These are phyloP conservation scores for Hanseniaspora mollemarum DNA, from an alignment of 805 yeast species.

Conservation along the genomic window DNA sequence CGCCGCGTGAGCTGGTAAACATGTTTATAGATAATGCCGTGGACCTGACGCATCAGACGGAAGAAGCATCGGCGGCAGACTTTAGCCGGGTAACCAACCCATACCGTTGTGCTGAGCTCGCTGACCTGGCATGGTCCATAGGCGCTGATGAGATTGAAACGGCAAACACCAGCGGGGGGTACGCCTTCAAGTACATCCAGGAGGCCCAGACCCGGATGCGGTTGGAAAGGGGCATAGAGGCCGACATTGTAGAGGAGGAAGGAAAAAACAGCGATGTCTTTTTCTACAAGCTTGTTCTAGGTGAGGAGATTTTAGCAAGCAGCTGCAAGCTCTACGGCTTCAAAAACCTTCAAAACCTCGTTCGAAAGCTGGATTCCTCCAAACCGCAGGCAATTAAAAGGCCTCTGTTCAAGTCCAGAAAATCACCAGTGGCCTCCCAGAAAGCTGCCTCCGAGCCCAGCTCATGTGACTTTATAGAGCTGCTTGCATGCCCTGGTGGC, in stretches of 20 bases:
- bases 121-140: slow-evolving; percentile 28
- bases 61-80: too few species aligned
- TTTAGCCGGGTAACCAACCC: too few species aligned
- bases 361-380: slow-evolving; percentile 58
- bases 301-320: slow-evolving; percentile 35
- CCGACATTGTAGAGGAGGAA: slow-evolving; percentile 32
- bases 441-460: slow-evolving; percentile 22
- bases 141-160: slow-evolving; percentile 60
- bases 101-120: slow-evolving; percentile 3
- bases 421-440: neutral
- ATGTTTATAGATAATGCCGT: slow-evolving; percentile 41
- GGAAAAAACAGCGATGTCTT: slow-evolving; percentile 71
- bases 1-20: slow-evolving; percentile 76
- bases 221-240: slow-evolving; percentile 17
- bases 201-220: slow-evolving; percentile 24
- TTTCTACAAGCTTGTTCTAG: slow-evolving; percentile 46
- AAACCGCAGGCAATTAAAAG: slow-evolving; percentile 20
- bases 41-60: too few species aligned
- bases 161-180: slow-evolving; percentile 87
- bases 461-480: slow-evolving; percentile 71
- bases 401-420: slow-evolving; percentile 22
- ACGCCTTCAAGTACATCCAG: slow-evolving; percentile 55
- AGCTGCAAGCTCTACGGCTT: slow-evolving; percentile 78
- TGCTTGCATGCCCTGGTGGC: slow-evolving; percentile 98
- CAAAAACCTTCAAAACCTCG: slow-evolving; percentile 85